Evolutionary conservation across 2,329 filamentous ascomycete genomes (phyloP), one percentile per base, ranked within the genome.

Genomic region (Colletotrichum shisoi): DNA sequence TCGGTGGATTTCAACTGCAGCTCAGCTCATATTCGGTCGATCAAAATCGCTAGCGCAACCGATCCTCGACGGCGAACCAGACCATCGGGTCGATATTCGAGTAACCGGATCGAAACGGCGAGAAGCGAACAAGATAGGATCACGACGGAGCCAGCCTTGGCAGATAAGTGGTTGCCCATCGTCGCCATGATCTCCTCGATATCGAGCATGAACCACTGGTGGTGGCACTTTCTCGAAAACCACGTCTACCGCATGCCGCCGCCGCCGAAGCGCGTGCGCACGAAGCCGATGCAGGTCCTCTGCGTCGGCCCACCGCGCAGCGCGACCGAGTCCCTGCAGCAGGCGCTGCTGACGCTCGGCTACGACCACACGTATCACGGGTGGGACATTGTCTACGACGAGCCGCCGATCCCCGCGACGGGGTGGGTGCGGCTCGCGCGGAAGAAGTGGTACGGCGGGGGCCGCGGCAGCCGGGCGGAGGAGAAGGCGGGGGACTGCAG

Each of bases 321-420:
- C n/a, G 76, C 69, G 17, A 78, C 77, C 24, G 76, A 78, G 51
- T 78, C 76, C 1, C 72, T 79, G 1, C 76, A 76, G 57, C 70
- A 74, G 7, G 76, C 74, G 11, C 71, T 78, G 0, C 59, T 74
- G 7, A 70, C 54, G 13, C 72, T 78, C 2, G 74, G 73, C 11
- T 75, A 78, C 44, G 72, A 78, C 59, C 71, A 77, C 64, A 77
- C 75, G 6, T 75, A 74, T 49, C 74, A 77, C 63, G 77, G 75
- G 17, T 78, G 73, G 74, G 76, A 79, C 57, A 72, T 75, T 37
- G 63, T 76, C 9, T 75, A 74, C 54, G 75, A 77, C 44, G 66
- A 72, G 1, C 67, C 70, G 12, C 64, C 62, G 31, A 71, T 74
- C 58, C 65, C 65, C 11, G 63, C 66, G 6, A 71, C 56, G 3